Base-by-base conservation (phyloP, 139 green algal genomes). In the Volvox africanus region DNA sequence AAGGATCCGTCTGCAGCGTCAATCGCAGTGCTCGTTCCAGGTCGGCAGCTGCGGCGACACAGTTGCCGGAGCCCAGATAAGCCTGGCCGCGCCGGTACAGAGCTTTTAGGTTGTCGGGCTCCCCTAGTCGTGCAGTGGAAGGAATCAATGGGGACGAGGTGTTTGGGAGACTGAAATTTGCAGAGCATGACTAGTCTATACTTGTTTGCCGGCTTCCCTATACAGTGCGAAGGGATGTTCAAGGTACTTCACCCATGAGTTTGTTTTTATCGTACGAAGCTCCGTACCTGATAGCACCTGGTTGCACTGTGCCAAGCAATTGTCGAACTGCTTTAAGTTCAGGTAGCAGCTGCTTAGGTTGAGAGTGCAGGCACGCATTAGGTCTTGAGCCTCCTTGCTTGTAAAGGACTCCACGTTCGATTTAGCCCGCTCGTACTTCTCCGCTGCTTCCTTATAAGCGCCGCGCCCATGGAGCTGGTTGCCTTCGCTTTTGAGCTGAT, bases 311-410 rank as follows among this genome's bases (percentile, higher is more conserved):
- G 61, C 87, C 17, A 95, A 24, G 82, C 94, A 96, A 50, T 93
- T 76, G 69, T 61, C 62, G 61, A 91, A 94, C 26, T 92, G 71
- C 33, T 94, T 91, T 5, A 95, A 79, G 82, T 96, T 95, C 18
- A 97, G 93, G 88, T 95, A 95, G 82, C 95, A 96, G 76, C 80
- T 94, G 91, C 85, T 89, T 5, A 96, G 91, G 91, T 97, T 97
- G 44, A 97, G 93, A 13, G 69, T 91, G 82, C 95, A 97, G 17
- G 92, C 93, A 19, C 85, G 89, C 24, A 32, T 50, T 80, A 97
- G 85, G 28, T 94, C 91, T 1, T 6, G 16, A 0, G 86, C 90
- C 35, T 94, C 92, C 19, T 88, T 55, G 62, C 80, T 61, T n/a
- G 82, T 91, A 36, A 91, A 32, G 16, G 24, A 80, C 21, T 86